A percentile compares a stretch with the other conserved stretches of the same genome.
phyloP scores from a whole-genome alignment of 2,329 filamentous ascomycete genomes.

The Colletotrichum sp. region DNA sequence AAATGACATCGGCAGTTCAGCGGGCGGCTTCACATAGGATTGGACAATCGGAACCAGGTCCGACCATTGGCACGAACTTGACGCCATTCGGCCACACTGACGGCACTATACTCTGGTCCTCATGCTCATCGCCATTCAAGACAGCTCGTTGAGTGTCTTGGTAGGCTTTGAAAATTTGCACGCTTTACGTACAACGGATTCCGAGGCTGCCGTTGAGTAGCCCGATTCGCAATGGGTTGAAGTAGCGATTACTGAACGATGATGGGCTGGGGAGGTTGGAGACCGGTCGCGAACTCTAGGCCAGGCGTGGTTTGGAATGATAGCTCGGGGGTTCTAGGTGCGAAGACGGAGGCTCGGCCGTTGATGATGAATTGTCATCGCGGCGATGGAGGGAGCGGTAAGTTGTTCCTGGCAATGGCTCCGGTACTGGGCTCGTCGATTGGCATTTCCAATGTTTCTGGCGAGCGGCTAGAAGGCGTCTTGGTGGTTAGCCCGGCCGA shows the following conservation, averaged over 20 bases:
- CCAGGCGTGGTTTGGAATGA: neutral
- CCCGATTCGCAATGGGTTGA: neutral
- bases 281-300: neutral
- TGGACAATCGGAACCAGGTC: neutral
- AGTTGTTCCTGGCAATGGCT: neutral
- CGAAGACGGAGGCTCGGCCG: neutral
- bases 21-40: neutral
- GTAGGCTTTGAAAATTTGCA: neutral
- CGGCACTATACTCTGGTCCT: neutral
- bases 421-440: neutral
- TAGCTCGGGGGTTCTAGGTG: neutral
- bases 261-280: neutral
- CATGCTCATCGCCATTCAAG: neutral
- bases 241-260: neutral
- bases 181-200: neutral
- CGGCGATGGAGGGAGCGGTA: neutral
- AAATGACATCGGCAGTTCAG: neutral
- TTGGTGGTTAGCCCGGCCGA: neutral
- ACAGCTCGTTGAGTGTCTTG: neutral
- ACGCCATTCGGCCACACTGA: neutral
- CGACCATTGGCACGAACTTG: neutral
- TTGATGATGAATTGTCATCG: neutral
- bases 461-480: conserved; percentile 1
- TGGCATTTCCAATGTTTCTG: neutral
- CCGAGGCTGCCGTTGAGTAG: neutral